Percentiles rank a stretch among this genome's conserved stretches.
Evolutionary conservation across 2,329 filamentous ascomycete genomes (phyloP).

Genomic region (Elsinoe arachidis): DNA sequence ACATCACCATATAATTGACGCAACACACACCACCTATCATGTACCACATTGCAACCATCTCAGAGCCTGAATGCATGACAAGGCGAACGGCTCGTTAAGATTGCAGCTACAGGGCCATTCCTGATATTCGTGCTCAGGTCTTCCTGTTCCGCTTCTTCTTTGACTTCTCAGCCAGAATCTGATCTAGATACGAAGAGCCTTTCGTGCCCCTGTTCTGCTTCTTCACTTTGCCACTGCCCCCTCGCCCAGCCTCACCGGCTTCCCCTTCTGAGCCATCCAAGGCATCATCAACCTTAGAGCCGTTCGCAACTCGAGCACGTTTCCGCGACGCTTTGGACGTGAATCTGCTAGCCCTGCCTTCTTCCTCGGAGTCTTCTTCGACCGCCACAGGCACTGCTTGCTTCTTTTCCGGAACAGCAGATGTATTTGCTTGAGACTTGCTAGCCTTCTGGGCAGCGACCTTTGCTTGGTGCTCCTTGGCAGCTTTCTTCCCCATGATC

Average conservation of each 20-base stretch:
- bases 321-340: conserved; percentile 17
- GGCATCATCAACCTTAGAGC: neutral
- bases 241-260: neutral
- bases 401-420: conserved; percentile 11
- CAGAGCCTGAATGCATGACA: too few relatives aligned
- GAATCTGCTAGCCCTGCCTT: conserved; percentile 21
- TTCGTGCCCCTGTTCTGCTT: conserved; percentile 20
- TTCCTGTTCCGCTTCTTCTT: conserved; percentile 43
- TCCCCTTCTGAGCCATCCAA: conserved; percentile 6
- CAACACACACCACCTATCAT: too few relatives aligned
- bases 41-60: too few relatives aligned
- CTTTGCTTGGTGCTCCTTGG: conserved; percentile 24
- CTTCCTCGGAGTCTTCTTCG: conserved; percentile 28
- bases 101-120: too few relatives aligned
- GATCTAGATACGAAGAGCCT: conserved; percentile 45
- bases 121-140: too few relatives aligned
- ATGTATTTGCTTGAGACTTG: conserved; percentile 13
- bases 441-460: conserved; percentile 9
- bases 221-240: conserved; percentile 15
- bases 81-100: too few relatives aligned
- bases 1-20: too few relatives aligned
- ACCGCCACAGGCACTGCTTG: conserved; percentile 27
- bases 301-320: conserved; percentile 7
- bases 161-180: conserved; percentile 40
- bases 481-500: conserved; percentile 35